These are phyloP conservation scores for Aspergillus fischeri DNA, from an alignment of 2,329 filamentous ascomycete genomes.

Conservation along the genomic window DNA sequence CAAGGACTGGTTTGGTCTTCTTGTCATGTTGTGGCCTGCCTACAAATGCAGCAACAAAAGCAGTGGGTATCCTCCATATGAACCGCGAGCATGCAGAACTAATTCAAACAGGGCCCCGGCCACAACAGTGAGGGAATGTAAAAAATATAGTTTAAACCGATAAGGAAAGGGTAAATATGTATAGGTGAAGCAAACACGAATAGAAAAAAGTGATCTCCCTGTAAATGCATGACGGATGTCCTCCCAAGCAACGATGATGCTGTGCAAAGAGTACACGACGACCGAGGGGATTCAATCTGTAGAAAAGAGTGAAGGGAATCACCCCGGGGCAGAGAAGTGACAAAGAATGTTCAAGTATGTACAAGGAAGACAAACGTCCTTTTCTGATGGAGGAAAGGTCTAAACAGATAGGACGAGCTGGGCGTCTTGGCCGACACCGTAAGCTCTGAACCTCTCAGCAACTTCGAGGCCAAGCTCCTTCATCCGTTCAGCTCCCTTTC, in stretches of 20 bases:
- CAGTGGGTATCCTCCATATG: constrained; percentile 29
- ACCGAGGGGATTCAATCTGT: constrained; percentile 21
- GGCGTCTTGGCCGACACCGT: constrained; percentile 47
- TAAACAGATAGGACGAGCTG: constrained; percentile 71
- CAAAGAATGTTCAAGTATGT: constrained; percentile 21
- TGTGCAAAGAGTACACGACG: constrained; percentile 10
- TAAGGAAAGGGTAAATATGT: constrained; percentile 13
- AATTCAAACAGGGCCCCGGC: constrained; percentile 14
- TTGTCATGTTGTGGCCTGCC: neutral
- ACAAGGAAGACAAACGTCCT: constrained; percentile 22
- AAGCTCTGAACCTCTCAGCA: constrained; percentile 74
- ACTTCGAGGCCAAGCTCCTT: constrained; percentile 83
- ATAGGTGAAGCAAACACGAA: constrained; percentile 15
- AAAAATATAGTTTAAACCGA: constrained; percentile 12
- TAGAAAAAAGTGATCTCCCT: constrained; percentile 16
- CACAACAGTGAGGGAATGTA: constrained; percentile 14
- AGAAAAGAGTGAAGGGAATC: constrained; percentile 13
- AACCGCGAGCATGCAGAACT: constrained; percentile 29
- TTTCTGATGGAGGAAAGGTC: constrained; percentile 12
- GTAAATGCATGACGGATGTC: constrained; percentile 26
- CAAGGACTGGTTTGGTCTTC: neutral
- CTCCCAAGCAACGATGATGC: constrained; percentile 12
- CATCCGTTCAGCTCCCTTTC: constrained; percentile 91
- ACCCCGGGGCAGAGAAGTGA: neutral
- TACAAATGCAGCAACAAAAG: constrained; percentile 19